These are phyloP conservation scores for Xylaria sp. DNA, from an alignment of 2,329 filamentous ascomycete species.

Conservation along the genomic window DNA sequence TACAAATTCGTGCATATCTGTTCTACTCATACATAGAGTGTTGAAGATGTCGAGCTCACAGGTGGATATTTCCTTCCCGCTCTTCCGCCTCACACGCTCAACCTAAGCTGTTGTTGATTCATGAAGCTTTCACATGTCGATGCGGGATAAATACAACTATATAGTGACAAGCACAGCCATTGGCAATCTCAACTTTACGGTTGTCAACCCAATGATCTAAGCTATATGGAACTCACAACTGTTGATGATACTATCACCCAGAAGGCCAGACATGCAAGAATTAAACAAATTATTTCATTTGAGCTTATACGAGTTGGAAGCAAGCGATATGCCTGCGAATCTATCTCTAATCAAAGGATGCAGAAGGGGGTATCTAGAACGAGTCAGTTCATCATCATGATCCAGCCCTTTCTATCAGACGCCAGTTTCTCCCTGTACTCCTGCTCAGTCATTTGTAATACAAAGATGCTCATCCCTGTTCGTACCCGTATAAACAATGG, in stretches of 20 bases:
- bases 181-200: too few species aligned
- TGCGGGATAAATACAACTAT: too few species aligned
- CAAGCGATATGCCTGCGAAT: conserved; percentile 17
- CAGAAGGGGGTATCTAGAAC: conserved; percentile 42
- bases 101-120: too few species aligned
- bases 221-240: neutral
- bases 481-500: conserved; percentile 29
- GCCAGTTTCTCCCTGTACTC: conserved; percentile 33
- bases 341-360: conserved; percentile 34
- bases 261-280: neutral
- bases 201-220: neutral
- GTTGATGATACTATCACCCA: neutral
- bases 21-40: too few species aligned
- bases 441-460: conserved; percentile 31
- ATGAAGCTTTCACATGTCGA: too few species aligned
- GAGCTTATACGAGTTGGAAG: conserved; percentile 4
- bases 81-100: too few species aligned
- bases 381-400: conserved; percentile 33
- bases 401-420: conserved; percentile 36
- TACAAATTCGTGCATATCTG: too few species aligned
- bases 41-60: too few species aligned
- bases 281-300: conserved; percentile 6
- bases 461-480: conserved; percentile 32
- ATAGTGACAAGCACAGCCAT: too few species aligned
- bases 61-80: too few species aligned